Base-by-base conservation (phyloP, 345 rosid genomes). In the Nasturtium officinale region DNA sequence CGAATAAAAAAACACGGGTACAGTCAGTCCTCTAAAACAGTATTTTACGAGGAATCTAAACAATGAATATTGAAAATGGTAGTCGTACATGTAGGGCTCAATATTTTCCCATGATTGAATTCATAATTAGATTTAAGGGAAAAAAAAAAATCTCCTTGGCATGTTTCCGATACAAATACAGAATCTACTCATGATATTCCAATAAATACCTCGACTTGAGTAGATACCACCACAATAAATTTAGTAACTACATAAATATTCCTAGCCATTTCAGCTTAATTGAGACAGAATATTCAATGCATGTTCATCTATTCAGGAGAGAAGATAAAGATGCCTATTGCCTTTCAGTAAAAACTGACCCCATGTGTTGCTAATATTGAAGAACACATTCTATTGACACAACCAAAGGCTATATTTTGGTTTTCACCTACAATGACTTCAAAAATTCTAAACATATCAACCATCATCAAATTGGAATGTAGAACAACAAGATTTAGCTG, bases 61-160 rank as follows among this genome's bases (percentile, higher is more conserved):
- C 53, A 51, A 9, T 4, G 6, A 38, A 50, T 52, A 63, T 6
- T 56, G 9, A 8, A 69, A 69, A 20, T 16, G 3, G 35, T 12
- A 30, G 18, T 6, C 10, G 7, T 18, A 4, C 23, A 56, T 21
- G 37, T 23, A 32, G 23, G 45, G 18, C 21, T 45, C 25, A n/a
- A 43, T 42, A 65, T 38, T 40, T 38, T 69, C 65, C 4, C 57
- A 69, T 69, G 56, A 33, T 71, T 48, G 29, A 13, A 32, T 43
- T 38, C 38, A 23, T 51, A 5, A 25, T 16, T 52, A 37, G 11
- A 66, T 23, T 11, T 10, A 3, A 9, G 3, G 1, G 1, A 32
- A 9, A 17, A 9, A 35, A 5, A 23, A 6, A 17, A 7, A 42
- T 62, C 7, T 38, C 60, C 61, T 71, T 23, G 38, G 29, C 52